Percentiles rank a stretch among this genome's conserved stretches.
Conservation (phyloP, 495 filamentous ascomycete genomes). For the Clohesyomyces aquaticus region DNA sequence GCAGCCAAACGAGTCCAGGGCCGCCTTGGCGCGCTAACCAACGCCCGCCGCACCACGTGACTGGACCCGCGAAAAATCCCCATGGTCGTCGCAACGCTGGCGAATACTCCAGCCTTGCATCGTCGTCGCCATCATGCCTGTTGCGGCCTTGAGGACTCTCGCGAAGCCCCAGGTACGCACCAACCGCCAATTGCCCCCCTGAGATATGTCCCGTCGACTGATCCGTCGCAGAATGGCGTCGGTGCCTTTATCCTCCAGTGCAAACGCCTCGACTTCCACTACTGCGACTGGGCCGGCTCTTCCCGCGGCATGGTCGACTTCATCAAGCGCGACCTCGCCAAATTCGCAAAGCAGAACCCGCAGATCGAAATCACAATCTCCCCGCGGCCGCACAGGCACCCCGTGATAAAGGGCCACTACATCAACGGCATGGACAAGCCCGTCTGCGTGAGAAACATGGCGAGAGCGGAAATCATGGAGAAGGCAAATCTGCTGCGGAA, state of each 20-base stretch:
- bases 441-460: constrained; percentile 85
- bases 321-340: constrained; percentile 71
- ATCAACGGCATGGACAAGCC: constrained; percentile 87
- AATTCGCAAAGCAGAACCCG: constrained; percentile 80
- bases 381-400: constrained; percentile 83
- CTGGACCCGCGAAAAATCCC: constrained; percentile 18
- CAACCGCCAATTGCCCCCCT: neutral
- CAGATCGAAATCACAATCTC: constrained; percentile 88
- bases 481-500: constrained; percentile 81
- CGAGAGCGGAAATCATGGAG: constrained; percentile 75
- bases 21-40: neutral
- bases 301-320: constrained; percentile 92
- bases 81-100: neutral
- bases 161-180: constrained; percentile 63
- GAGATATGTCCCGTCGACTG: too few species aligned
- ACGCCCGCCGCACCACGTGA: neutral
- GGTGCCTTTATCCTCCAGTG: constrained; percentile 97
- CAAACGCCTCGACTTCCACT: constrained; percentile 92
- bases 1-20: neutral
- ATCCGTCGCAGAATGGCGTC: constrained; percentile 96
- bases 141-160: constrained; percentile 62
- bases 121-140: constrained; percentile 61
- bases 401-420: constrained; percentile 82
- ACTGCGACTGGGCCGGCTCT: constrained; percentile 92
- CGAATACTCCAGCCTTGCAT: constrained; percentile 3